phyloP scores from a whole-genome alignment of 768 basidiomycete genomes.

The Boletus rufocinnamomeus region DNA sequence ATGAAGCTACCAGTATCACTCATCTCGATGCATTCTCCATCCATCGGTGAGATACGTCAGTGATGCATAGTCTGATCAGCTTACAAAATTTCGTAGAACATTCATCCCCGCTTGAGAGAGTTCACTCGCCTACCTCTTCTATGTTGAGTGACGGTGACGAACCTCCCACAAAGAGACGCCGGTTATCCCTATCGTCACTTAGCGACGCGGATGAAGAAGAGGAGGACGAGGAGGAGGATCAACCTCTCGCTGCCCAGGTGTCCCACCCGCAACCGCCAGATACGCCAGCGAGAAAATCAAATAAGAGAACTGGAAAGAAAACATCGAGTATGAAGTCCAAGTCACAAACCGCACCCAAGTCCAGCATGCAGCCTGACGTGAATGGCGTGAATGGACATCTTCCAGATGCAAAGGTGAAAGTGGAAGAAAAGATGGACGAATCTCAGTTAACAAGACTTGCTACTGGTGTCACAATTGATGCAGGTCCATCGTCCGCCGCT shows the following conservation, averaged over 20 bases:
- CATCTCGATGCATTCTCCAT: constrained; percentile 52
- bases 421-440: constrained; percentile 82
- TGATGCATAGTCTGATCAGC: neutral
- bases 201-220: constrained; percentile 43
- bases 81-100: constrained; percentile 26
- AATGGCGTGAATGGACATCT: constrained; percentile 48
- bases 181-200: constrained; percentile 58
- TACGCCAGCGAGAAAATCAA: constrained; percentile 35
- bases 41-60: constrained; percentile 47
- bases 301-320: constrained; percentile 55
- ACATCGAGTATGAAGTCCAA: constrained; percentile 59
- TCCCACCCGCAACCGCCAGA: constrained; percentile 31
- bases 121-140: constrained; percentile 41
- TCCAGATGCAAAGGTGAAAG: constrained; percentile 56
- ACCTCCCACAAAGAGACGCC: constrained; percentile 53
- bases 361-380: constrained; percentile 41
- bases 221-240: constrained; percentile 61
- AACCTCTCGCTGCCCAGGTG: constrained; percentile 55
- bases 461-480: constrained; percentile 79
- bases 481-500: constrained; percentile 46
- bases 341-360: constrained; percentile 54
- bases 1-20: constrained; percentile 58
- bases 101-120: constrained; percentile 24
- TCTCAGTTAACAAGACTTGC: constrained; percentile 74
- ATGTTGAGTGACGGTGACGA: constrained; percentile 46